Evolutionary conservation across 805 yeast species (phyloP).

Genomic region (Wilhelminamyces savonicus): DNA sequence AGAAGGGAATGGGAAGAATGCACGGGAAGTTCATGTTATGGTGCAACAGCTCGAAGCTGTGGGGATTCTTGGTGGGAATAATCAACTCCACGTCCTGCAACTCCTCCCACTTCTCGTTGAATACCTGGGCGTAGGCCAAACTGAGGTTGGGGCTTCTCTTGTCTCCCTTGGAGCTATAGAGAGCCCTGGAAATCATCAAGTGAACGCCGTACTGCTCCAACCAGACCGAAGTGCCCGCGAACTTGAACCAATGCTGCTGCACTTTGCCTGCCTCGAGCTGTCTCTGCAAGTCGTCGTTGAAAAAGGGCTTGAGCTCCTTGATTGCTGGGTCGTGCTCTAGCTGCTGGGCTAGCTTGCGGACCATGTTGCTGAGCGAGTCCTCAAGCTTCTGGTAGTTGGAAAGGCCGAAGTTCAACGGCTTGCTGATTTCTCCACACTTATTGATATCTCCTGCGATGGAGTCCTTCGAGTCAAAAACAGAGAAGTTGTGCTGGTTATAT

Average conservation of each 20-base stretch:
- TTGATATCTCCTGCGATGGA: too few relatives aligned
- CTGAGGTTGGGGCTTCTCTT: slow-evolving; percentile 4
- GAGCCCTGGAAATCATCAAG: slow-evolving; percentile 7
- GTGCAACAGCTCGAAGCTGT: slow-evolving; percentile 1
- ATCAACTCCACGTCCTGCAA: slow-evolving; percentile 12
- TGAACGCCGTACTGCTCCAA: slow-evolving; percentile 11
- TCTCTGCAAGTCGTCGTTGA: too few relatives aligned
- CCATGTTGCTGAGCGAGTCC: too few relatives aligned
- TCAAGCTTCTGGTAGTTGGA: too few relatives aligned
- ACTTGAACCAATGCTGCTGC: slow-evolving; percentile 7
- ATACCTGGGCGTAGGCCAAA: slow-evolving; percentile 8
- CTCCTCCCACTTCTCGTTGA: slow-evolving; percentile 9
- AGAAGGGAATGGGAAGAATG: slow-evolving; percentile 7
- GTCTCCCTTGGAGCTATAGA: slow-evolving; percentile 5
- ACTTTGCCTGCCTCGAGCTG: too few relatives aligned
- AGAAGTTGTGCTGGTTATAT: too few relatives aligned
- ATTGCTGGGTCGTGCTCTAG: too few relatives aligned
- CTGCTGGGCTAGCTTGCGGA: too few relatives aligned
- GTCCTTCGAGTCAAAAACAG: too few relatives aligned
- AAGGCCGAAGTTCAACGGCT: too few relatives aligned
- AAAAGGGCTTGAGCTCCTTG: too few relatives aligned
- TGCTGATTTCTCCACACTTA: too few relatives aligned
- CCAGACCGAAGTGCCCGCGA: slow-evolving; percentile 11
- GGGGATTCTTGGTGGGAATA: slow-evolving; percentile 10
- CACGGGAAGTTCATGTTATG: slow-evolving; percentile 5